Percentiles rank a stretch among this genome's conserved stretches.
Evolutionary conservation across 345 rosid species (phyloP).

Genomic region (Hypericum perforatum): DNA sequence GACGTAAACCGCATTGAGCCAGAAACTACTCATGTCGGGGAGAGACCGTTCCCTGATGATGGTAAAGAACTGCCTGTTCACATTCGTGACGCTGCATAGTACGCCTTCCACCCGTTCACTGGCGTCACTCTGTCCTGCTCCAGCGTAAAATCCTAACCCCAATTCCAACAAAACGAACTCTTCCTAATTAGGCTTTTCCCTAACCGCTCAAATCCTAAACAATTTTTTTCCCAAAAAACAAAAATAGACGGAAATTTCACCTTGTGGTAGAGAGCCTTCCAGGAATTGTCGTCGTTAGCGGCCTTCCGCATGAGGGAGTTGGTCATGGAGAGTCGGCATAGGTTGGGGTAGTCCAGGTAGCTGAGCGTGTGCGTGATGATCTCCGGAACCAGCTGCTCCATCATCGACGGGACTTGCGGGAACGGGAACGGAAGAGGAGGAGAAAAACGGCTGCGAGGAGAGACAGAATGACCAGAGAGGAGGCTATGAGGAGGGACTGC

Average conservation of each 20-base stretch:
- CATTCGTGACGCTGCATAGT: constrained; percentile 81
- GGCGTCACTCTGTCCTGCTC: constrained; percentile 82
- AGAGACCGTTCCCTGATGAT: constrained; percentile 69
- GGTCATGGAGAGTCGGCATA: constrained; percentile 94
- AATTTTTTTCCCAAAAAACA: no score
- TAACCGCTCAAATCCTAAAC: neutral
- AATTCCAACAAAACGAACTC: neutral
- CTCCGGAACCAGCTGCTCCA: constrained; percentile 99
- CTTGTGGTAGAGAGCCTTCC: constrained; percentile 98
- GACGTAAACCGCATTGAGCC: constrained; percentile 89
- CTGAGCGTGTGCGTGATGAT: constrained; percentile 96
- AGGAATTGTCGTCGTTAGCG: constrained; percentile 96
- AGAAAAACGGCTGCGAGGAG: constrained; percentile 26
- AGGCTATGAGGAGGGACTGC: constrained; percentile 36
- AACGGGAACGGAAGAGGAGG: no score
- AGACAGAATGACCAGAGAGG: constrained; percentile 35
- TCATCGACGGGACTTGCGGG: constrained; percentile 47
- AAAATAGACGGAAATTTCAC: constrained; percentile 18
- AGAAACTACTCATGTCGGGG: constrained; percentile 65
- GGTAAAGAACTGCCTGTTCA: constrained; percentile 69
- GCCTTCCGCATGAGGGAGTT: constrained; percentile 96
- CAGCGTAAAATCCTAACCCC: constrained; percentile 69
- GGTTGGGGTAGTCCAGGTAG: constrained; percentile 89
- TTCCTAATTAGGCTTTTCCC: no score
- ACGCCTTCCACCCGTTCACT: constrained; percentile 90